Base-by-base conservation (phyloP, 257 asterid genomes). In the Rauvolfia tetraphylla region DNA sequence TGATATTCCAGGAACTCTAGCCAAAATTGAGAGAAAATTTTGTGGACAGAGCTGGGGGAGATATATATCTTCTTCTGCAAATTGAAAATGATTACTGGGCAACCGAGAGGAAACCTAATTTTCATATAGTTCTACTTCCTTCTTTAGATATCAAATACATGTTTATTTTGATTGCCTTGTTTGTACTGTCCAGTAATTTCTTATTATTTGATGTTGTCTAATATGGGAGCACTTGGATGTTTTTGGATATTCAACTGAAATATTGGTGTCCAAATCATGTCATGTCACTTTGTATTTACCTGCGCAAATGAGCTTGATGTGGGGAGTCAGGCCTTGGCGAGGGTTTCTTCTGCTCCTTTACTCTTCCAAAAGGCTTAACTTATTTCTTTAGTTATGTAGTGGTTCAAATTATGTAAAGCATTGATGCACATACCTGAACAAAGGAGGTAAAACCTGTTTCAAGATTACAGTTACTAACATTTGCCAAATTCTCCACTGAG, bases 401-500 rank as follows among this genome's bases (percentile, higher is more conserved):
- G 71, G 3, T 41, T 65, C 46, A 65, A 22, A 67, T 44, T 2
- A 22, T 22, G 23, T 67, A 34, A 18, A 36, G 38, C 33, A 10
- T n/a, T 67, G 72, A 67, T 67, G 33, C 51, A 67, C 44, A 13
- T 38, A 23, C 25, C 72, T 22, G 23, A 18, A 22, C 0, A 66
- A 33, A 23, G 36, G 15, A 18, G 56, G 25, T 65, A 22, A 7
- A 44, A 25, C 31, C 57, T 44, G 57, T 42, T 42, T 27, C 10
- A 31, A 3, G 18, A 27, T 33, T 33, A 5, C 15, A 29, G 8
- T 34, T 51, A 51, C 29, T 51, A 72, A 11, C 33, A 34, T 18
- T 72, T 71, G 42, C 44, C 20, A 36, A 46, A 49, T n/a, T 41
- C 29, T 84, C 76, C 75, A 80, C 75, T 87, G 81, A 80, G 48